Evolutionary conservation across 495 filamentous ascomycete species (phyloP).

Genomic region (Penicillium odoratum): DNA sequence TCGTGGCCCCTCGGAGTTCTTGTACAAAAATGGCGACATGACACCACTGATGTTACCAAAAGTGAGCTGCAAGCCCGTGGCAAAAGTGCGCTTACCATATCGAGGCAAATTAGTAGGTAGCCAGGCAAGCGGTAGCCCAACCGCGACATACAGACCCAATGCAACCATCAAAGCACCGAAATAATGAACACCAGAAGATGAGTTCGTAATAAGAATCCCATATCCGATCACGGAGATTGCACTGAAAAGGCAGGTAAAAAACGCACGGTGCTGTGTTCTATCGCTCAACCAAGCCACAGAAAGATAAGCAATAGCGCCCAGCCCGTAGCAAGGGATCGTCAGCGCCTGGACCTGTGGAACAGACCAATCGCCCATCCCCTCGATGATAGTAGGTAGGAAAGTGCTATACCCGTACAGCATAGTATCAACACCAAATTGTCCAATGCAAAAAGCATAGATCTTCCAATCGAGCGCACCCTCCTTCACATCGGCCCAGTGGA

Average conservation of each 20-base stretch:
- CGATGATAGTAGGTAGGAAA: slow-evolving; percentile 78
- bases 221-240: slow-evolving; percentile 66
- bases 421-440: slow-evolving; percentile 65
- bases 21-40: slow-evolving; percentile 61
- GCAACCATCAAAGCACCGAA: slow-evolving; percentile 72
- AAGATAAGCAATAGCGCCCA: slow-evolving; percentile 68
- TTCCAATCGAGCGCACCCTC: slow-evolving; percentile 62
- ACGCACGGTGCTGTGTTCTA: slow-evolving; percentile 56
- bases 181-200: slow-evolving; percentile 64
- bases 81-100: slow-evolving; percentile 72
- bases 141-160: slow-evolving; percentile 66
- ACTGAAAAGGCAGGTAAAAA: slow-evolving; percentile 60
- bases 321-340: slow-evolving; percentile 74
- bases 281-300: slow-evolving; percentile 61
- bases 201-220: slow-evolving; percentile 60
- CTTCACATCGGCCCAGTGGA: slow-evolving; percentile 56
- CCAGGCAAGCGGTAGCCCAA: slow-evolving; percentile 73
- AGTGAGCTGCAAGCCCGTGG: slow-evolving; percentile 65
- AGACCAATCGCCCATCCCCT: slow-evolving; percentile 62
- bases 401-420: slow-evolving; percentile 78
- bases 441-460: slow-evolving; percentile 65
- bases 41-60: slow-evolving; percentile 69
- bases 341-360: slow-evolving; percentile 66
- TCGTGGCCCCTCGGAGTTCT: slow-evolving; percentile 38
- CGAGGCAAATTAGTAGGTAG: slow-evolving; percentile 57